These are phyloP conservation scores for Barnettozyma botsteinii DNA, from an alignment of 805 yeast genomes.

Conservation along the genomic window DNA sequence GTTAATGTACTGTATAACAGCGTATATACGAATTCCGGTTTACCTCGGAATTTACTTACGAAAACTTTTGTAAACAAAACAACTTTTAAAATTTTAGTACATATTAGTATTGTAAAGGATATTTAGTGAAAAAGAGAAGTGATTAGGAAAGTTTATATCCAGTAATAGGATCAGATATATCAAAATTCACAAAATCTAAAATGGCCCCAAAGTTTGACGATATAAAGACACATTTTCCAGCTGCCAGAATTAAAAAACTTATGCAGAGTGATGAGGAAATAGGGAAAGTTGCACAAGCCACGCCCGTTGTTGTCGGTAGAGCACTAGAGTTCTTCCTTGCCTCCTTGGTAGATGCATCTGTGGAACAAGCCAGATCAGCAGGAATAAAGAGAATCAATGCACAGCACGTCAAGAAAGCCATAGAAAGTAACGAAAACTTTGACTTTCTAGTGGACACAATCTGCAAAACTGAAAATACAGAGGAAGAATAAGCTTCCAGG, in stretches of 20 bases:
- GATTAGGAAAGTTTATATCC: too few relatives aligned
- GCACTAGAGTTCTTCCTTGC: constrained; percentile 91
- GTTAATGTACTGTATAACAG: too few relatives aligned
- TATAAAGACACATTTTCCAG: constrained; percentile 80
- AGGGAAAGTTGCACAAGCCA: constrained; percentile 97
- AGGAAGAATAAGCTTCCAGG: background rate
- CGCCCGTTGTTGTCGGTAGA: constrained; percentile 96
- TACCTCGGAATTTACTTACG: too few relatives aligned
- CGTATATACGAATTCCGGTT: too few relatives aligned
- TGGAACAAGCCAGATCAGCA: constrained; percentile 64
- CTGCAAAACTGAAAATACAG: constrained; percentile 20
- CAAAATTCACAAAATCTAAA: background rate
- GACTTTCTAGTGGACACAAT: constrained; percentile 76
- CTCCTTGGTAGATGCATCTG: constrained; percentile 78
- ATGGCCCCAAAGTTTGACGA: constrained; percentile 28
- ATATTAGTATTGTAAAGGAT: too few relatives aligned
- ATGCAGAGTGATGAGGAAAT: constrained; percentile 99
- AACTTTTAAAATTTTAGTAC: too few relatives aligned
- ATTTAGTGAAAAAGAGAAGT: too few relatives aligned
- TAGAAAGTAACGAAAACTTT: constrained; percentile 80
- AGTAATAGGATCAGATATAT: too few relatives aligned
- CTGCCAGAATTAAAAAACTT: constrained; percentile 90
- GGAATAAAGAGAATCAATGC: constrained; percentile 81
- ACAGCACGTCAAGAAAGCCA: constrained; percentile 77
- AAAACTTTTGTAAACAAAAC: background rate